Percentiles rank a stretch among this genome's conserved stretches.
These are phyloP conservation scores for Aspergillus pseudoterreus DNA, from an alignment of 2,329 filamentous ascomycete species.

Conservation along the genomic window DNA sequence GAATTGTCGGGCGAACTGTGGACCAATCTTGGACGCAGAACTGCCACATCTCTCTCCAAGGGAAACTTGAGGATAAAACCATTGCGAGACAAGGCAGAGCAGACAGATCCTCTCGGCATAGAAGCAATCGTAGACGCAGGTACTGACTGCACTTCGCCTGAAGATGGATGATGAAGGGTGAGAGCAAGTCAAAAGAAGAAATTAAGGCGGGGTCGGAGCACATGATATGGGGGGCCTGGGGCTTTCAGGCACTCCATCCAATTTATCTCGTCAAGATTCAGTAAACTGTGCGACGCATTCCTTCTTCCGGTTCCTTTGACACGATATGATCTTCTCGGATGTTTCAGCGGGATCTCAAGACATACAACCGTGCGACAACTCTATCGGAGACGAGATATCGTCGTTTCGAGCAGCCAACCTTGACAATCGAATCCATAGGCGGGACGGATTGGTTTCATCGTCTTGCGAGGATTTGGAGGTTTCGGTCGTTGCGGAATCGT, in stretches of 20 bases:
- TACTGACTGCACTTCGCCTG: too few species aligned
- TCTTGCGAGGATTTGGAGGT: too few species aligned
- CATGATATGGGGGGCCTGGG: neutral
- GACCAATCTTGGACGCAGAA: neutral
- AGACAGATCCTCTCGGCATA: neutral
- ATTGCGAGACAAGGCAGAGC: neutral
- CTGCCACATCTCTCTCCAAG: neutral
- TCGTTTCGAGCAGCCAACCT: too few species aligned
- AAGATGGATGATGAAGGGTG: too few species aligned
- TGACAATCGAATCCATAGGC: too few species aligned
- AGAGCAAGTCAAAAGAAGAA: neutral
- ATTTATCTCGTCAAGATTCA: too few species aligned
- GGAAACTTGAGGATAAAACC: neutral
- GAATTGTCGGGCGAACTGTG: conserved; percentile 8
- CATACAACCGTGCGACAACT: neutral
- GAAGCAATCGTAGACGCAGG: neutral
- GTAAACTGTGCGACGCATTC: too few species aligned
- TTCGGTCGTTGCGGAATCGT: too few species aligned
- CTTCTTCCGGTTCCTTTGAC: too few species aligned
- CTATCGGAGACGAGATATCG: neutral
- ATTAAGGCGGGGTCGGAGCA: neutral
- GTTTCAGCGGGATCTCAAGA: neutral
- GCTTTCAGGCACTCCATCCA: too few species aligned
- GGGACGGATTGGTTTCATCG: too few species aligned
- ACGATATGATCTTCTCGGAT: neutral